Percentiles rank a stretch among this genome's conserved stretches.
Conservation (phyloP, 1,284 basidiomycete species). For the Cutaneotrichosporon sp. region DNA sequence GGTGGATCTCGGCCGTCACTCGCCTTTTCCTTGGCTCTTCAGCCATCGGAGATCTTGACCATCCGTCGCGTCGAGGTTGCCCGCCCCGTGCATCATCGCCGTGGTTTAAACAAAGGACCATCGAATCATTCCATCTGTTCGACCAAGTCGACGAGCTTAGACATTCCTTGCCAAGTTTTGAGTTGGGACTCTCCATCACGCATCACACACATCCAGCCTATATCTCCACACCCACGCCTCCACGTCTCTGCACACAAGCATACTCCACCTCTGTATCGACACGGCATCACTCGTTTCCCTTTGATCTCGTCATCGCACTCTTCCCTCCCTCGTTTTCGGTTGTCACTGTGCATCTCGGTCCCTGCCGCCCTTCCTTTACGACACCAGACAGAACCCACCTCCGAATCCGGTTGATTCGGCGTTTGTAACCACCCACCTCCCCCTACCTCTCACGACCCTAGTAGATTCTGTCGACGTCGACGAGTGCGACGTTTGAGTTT, state of each 20-base stretch:
- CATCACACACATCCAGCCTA: too few relatives aligned
- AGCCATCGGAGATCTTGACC: not conserved
- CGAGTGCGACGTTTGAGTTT: not conserved
- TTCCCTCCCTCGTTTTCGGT: not conserved
- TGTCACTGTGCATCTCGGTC: not conserved
- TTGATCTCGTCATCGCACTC: too few relatives aligned
- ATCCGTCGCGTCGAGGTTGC: not conserved
- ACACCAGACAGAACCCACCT: not conserved
- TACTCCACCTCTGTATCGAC: not conserved
- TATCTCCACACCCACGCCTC: not conserved
- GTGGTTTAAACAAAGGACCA: not conserved
- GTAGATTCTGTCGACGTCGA: not conserved
- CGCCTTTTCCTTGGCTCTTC: not conserved
- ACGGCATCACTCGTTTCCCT: not conserved
- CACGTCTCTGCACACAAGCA: not conserved
- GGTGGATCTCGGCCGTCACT: not conserved
- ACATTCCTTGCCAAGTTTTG: not conserved
- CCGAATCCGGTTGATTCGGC: not conserved
- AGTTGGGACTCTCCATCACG: not conserved
- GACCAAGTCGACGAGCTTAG: not conserved
- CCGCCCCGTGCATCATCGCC: not conserved
- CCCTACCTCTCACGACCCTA: not conserved
- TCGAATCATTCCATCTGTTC: not conserved
- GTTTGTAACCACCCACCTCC: not conserved
- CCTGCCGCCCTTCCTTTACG: not conserved